A percentile compares a stretch with the other conserved stretches of the same genome.
Conservation (phyloP, 208 protist species). For the Crithidia bombi region DNA sequence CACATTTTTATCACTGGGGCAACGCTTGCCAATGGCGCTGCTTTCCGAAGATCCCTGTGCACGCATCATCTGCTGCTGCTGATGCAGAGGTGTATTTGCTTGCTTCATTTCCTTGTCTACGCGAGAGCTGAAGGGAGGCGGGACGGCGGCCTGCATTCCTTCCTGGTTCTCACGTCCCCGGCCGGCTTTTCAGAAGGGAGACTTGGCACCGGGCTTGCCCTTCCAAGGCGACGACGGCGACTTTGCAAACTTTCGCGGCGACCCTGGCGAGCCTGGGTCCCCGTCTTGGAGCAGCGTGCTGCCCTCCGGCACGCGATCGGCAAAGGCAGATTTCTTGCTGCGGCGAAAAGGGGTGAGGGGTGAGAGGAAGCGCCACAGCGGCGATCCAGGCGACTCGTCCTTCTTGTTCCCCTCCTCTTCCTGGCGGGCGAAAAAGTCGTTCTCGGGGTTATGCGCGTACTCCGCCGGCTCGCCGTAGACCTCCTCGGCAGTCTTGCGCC, state of each 20-base stretch:
- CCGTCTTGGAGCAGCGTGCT: background rate
- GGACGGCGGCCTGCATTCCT: background rate
- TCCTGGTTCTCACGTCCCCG: slow-evolving; percentile 17
- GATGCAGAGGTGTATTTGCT: background rate
- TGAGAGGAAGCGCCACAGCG: slow-evolving; percentile 26
- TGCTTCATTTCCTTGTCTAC: slow-evolving; percentile 17
- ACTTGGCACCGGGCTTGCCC: background rate
- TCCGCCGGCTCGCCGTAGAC: slow-evolving; percentile 33
- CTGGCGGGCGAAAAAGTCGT: background rate
- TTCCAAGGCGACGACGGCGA: slow-evolving; percentile 5
- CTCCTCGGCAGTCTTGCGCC: slow-evolving; percentile 45
- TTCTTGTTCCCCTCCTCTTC: background rate
- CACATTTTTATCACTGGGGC: background rate
- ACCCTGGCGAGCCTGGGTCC: background rate
- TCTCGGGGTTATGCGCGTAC: slow-evolving; percentile 38
- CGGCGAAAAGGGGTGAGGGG: slow-evolving; percentile 19
- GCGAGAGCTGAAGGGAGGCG: slow-evolving; percentile 9
- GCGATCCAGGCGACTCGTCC: background rate
- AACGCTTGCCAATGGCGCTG: background rate
- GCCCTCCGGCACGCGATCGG: background rate
- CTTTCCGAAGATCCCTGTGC: background rate
- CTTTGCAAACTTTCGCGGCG: background rate
- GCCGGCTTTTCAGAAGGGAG: slow-evolving; percentile 35
- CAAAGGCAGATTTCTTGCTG: slow-evolving; percentile 25
- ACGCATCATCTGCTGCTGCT: slow-evolving; percentile 10